phyloP scores from a whole-genome alignment of 805 yeast genomes.

The Myxozyma melibiosi region DNA sequence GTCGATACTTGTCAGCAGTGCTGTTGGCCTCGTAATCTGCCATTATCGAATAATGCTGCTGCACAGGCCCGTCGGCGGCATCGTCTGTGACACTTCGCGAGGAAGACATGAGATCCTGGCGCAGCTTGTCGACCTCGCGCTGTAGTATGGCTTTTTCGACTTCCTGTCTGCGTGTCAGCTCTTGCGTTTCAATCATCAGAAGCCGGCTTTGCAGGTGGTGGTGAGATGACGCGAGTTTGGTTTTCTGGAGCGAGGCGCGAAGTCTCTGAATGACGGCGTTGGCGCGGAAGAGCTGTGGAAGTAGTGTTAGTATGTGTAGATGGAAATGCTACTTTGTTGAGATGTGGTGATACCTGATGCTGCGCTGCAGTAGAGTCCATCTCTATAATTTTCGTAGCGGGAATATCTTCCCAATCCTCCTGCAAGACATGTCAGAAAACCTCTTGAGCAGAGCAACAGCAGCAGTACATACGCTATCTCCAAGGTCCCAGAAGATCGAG shows the following conservation, averaged over 20 bases:
- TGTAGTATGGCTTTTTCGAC: conserved; percentile 52
- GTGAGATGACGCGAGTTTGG: conserved; percentile 19
- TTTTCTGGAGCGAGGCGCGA: conserved; percentile 12
- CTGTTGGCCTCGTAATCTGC: conserved; percentile 37
- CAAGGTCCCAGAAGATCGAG: not conserved
- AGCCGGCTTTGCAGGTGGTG: conserved; percentile 46
- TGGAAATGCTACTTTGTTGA: not conserved
- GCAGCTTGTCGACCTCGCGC: conserved; percentile 51
- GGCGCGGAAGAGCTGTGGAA: conserved; percentile 19
- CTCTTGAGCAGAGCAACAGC: too few relatives aligned
- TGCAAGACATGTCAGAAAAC: not conserved
- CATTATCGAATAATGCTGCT: conserved; percentile 2
- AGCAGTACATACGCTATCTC: conserved; percentile 6
- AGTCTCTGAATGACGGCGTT: conserved; percentile 19
- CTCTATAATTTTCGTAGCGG: conserved; percentile 16
- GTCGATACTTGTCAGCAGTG: conserved; percentile 43
- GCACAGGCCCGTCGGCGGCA: conserved; percentile 2
- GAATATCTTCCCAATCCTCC: conserved; percentile 30
- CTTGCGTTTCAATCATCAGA: conserved; percentile 48
- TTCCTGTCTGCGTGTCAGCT: conserved; percentile 50
- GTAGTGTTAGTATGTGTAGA: not conserved
- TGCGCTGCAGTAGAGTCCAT: conserved; percentile 21
- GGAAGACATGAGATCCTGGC: conserved; percentile 40
- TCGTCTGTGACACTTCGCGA: too few relatives aligned
- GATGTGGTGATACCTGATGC: conserved; percentile 10